A percentile compares a stretch with the other conserved stretches of the same genome.
phyloP scores from a whole-genome alignment of 139 green algal genomes.

The Bryopsis sp. region DNA sequence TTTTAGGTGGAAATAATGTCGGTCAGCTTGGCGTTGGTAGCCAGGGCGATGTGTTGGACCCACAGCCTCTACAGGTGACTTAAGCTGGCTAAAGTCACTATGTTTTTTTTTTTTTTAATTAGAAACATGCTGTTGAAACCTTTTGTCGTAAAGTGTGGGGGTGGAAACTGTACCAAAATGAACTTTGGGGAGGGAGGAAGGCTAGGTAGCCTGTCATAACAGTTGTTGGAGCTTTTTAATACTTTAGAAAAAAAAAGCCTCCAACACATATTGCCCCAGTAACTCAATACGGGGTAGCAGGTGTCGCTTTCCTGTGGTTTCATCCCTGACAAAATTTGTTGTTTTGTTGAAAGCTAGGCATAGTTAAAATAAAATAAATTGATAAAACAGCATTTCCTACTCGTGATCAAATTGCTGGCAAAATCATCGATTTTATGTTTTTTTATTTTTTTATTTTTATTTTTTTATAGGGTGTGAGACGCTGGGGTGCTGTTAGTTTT shows the following conservation, averaged over 20 bases:
- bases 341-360: neutral
- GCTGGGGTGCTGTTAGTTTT: conserved; percentile 62
- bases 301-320: neutral
- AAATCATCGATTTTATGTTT: neutral
- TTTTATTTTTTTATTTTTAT: neutral
- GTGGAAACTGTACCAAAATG: neutral
- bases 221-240: neutral
- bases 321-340: neutral
- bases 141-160: neutral
- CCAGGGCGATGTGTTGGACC: conserved; percentile 19
- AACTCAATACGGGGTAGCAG: neutral
- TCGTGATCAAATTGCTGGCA: neutral
- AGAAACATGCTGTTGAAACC: neutral
- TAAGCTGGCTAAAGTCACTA: neutral
- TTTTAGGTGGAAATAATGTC: conserved; percentile 13
- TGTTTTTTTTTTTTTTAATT: neutral
- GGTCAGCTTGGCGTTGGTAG: conserved; percentile 27
- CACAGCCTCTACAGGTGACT: conserved; percentile 44
- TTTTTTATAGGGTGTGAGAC: conserved; percentile 29
- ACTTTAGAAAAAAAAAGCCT: neutral
- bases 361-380: neutral
- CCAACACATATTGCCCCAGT: neutral
- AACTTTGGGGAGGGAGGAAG: neutral
- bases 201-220: neutral
- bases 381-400: neutral